Conservation (phyloP, 1,284 basidiomycete genomes). For the Rhodotorula sp. region DNA sequence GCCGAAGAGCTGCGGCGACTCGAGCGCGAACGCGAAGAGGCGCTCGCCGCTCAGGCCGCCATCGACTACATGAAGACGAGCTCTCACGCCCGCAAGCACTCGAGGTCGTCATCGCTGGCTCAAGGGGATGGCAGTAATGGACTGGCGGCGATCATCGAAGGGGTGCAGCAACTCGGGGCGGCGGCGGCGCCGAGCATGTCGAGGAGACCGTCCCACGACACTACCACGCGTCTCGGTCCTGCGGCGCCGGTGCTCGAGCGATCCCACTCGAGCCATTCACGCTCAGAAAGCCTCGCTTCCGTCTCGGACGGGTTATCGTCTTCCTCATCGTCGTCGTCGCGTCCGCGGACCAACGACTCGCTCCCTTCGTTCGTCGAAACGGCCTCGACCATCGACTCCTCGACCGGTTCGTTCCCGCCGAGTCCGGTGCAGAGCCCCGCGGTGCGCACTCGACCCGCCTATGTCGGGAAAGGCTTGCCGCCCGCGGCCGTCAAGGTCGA, state of each 20-base stretch:
- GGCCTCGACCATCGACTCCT: conserved; percentile 11
- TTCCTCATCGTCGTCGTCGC: conserved; percentile 20
- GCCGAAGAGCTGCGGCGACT: conserved; percentile 19
- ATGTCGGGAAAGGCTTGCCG: background rate
- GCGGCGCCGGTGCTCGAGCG: background rate
- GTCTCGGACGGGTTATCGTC: background rate
- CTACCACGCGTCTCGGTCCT: background rate
- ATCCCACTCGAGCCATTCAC: background rate
- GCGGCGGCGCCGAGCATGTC: background rate
- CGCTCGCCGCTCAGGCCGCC: conserved; percentile 25
- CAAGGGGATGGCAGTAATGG: background rate
- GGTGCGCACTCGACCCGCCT: conserved; percentile 12
- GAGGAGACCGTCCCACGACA: background rate
- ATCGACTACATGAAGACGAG: conserved; percentile 17
- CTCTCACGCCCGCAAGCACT: conserved; percentile 17
- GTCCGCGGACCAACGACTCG: conserved; percentile 37
- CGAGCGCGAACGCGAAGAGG: conserved; percentile 23
- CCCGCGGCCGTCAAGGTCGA: conserved; percentile 10
- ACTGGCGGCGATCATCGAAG: background rate
- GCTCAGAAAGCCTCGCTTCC: background rate
- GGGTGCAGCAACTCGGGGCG: background rate
- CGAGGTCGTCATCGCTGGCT: background rate
- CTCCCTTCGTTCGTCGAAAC: conserved; percentile 25
- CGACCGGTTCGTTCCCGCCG: conserved; percentile 24
- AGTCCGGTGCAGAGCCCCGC: conserved; percentile 14